These are phyloP conservation scores for Ustilago xerochloae DNA, from an alignment of 1,284 basidiomycete species.

Conservation along the genomic window DNA sequence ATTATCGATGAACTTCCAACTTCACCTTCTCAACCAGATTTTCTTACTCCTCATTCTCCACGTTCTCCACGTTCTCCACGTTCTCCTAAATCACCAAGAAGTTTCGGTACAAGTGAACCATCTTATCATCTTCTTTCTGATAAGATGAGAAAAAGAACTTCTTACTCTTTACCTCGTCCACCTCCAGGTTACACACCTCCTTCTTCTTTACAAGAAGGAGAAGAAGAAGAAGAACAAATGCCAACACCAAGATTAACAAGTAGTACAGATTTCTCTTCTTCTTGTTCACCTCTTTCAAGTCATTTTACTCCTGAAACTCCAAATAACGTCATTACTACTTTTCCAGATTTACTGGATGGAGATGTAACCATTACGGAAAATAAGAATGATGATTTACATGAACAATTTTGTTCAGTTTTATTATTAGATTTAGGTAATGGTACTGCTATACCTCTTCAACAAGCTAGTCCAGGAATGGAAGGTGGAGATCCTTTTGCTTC, in stretches of 20 bases:
- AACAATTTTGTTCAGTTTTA: slow-evolving; percentile 33
- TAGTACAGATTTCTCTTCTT: not conserved
- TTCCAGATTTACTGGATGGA: not conserved
- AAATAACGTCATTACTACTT: slow-evolving; percentile 1
- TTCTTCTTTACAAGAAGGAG: too few species aligned
- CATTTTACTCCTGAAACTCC: slow-evolving; percentile 31
- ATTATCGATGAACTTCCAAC: slow-evolving; percentile 5
- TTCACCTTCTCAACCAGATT: not conserved
- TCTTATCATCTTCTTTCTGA: slow-evolving; percentile 9
- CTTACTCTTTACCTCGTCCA: slow-evolving; percentile 21
- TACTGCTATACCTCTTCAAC: slow-evolving; percentile 23
- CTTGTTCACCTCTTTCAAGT: slow-evolving; percentile 6
- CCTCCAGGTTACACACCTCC: slow-evolving; percentile 6
- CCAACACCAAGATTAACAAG: slow-evolving; percentile 19
- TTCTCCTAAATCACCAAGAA: not conserved
- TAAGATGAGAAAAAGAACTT: slow-evolving; percentile 1
- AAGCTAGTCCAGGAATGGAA: slow-evolving; percentile 10
- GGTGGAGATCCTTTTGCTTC: slow-evolving; percentile 18
- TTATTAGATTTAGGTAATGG: slow-evolving; percentile 37
- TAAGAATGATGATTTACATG: slow-evolving; percentile 19
- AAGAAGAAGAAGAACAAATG: not conserved
- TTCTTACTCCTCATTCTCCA: not conserved
- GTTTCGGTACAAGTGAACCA: slow-evolving; percentile 23
- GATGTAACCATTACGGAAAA: not conserved
- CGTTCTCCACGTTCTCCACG: slow-evolving; percentile 3